A percentile compares a stretch with the other conserved stretches of the same genome.
Conservation (phyloP, 768 basidiomycete genomes). For the Plicaturopsis crispa region DNA sequence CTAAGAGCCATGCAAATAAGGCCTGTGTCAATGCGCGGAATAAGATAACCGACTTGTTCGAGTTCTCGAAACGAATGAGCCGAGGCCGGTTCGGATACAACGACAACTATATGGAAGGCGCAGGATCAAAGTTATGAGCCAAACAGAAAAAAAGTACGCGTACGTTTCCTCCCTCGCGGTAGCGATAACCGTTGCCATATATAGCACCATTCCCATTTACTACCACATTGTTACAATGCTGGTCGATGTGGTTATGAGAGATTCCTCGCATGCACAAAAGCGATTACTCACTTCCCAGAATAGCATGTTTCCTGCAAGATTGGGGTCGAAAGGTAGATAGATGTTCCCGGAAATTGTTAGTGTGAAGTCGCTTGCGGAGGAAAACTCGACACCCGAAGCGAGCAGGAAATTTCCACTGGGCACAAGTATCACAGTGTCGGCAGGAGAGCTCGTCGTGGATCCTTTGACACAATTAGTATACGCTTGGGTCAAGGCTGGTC, state of each 20-base stretch:
- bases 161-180: slow-evolving; percentile 13
- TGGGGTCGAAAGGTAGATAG: slow-evolving; percentile 12
- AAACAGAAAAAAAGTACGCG: neutral
- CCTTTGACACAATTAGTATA: slow-evolving; percentile 16
- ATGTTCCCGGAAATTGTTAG: slow-evolving; percentile 16
- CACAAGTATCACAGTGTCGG: slow-evolving; percentile 14
- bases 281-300: slow-evolving; percentile 12
- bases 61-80: slow-evolving; percentile 17
- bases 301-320: slow-evolving; percentile 16
- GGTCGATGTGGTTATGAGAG: neutral
- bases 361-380: slow-evolving; percentile 15
- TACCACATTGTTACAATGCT: slow-evolving; percentile 15
- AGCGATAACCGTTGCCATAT: slow-evolving; percentile 17
- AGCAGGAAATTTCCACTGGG: slow-evolving; percentile 16
- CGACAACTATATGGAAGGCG: slow-evolving; percentile 7
- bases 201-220: slow-evolving; percentile 16
- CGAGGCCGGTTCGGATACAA: slow-evolving; percentile 14
- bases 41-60: slow-evolving; percentile 11
- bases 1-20: slow-evolving; percentile 1
- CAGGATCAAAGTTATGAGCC: neutral
- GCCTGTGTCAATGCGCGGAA: neutral
- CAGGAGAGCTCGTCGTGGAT: slow-evolving; percentile 10
- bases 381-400: slow-evolving; percentile 11
- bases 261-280: too few relatives aligned
- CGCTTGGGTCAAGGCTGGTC: slow-evolving; percentile 15